Evolutionary conservation across 2,329 filamentous ascomycete species (phyloP), one percentile per base, ranked within the genome.

Genomic region (Akanthomyces lecanii): DNA sequence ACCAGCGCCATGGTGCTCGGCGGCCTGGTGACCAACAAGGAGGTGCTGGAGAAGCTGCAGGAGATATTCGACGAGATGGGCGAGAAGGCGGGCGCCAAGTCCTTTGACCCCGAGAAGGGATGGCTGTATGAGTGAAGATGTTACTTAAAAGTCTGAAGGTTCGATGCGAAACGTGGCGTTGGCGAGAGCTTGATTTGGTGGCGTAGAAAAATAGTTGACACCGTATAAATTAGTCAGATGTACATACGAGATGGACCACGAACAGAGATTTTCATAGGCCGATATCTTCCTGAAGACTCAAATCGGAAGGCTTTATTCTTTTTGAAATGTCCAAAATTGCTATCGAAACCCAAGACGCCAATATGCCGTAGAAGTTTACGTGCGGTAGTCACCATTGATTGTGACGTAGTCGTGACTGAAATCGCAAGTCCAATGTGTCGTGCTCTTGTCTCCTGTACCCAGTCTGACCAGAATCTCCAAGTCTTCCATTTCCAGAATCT

Each of bases 341-440:
- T 36, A 58, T 40, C n/a, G 11, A 54, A 11, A 6, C n/a, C 40
- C 18, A 11, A 45, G 38, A 53, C 38, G 61, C 47, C 62, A 25
- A 25, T n/a, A 10, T 61, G 6, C 4, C 47, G 14, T 30, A 14
- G 14, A 16, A 45, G 2, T 64, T 67, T 72, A 89, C 54, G 86
- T 89, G 66, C 86, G 80, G 72, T 89, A 89, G 70, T 89, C 86
- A 36, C 86, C 86, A 69, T 89, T 89, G 68, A 89, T 89, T 5
- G 84, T 85, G 44, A 85, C 85, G 72, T 86, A 96, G 80, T 93
- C 90, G 71, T 93, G 90, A 72, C 89, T 92, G 69, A 93, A 91
- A 74, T 96, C 91, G 72, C 91, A 95, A 45, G 91, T 95, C 87
- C 90, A 95, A 74, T 91, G 91, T 5, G 87, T 85, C 1, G 89